Evolutionary conservation across 2,329 filamentous ascomycete genomes (phyloP), one percentile per base, ranked within the genome.

Genomic region (Pseudogymnoascus pannorum): DNA sequence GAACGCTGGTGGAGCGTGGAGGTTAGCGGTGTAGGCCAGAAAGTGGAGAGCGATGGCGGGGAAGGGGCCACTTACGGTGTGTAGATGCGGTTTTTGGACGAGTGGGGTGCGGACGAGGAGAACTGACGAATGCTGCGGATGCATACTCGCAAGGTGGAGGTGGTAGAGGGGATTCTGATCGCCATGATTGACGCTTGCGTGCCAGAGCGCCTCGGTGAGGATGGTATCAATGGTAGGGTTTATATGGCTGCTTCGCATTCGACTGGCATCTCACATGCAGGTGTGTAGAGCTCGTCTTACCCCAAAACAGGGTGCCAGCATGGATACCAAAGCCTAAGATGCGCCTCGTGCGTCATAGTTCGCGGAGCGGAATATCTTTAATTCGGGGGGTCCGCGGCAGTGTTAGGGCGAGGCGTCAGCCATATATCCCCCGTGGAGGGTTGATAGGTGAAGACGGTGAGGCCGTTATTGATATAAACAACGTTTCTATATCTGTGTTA

Each of bases 1-100:
- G 82, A 66, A 85, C 78, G 36, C 83, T 86, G 61, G 7, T 6
- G 29, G 29, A 16, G 36, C 8, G 12, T 57, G 57, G n/a, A 48
- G 59, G 64, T 58, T n/a, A 54, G 29, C 18, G 26, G 20, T 54
- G 40, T 33, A 57, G 54, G 44, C 31, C 57, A 57, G 58, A 60
- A 57, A 35, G 59, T 40, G 48, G 42, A 60, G 42, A 64, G 63
- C 54, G 44, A 36, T 31, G 29, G 58, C 24, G 44, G 38, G 44
- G 44, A 51, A 31, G 38, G 44, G 38, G 36, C 24, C 60, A 73
- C 75, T 69, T 65, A 78, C 77, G 75, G 66, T 14, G 67, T 67
- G 61, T 75, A 77, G 36, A 78, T 72, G 60, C 75, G 73, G 64
- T 79, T 79, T 60, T 66, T 70, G 14, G 70, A 72, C 31, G 65